Conservation (phyloP, 177 flowering plant genomes). For the Tripterygium wilfordii region DNA sequence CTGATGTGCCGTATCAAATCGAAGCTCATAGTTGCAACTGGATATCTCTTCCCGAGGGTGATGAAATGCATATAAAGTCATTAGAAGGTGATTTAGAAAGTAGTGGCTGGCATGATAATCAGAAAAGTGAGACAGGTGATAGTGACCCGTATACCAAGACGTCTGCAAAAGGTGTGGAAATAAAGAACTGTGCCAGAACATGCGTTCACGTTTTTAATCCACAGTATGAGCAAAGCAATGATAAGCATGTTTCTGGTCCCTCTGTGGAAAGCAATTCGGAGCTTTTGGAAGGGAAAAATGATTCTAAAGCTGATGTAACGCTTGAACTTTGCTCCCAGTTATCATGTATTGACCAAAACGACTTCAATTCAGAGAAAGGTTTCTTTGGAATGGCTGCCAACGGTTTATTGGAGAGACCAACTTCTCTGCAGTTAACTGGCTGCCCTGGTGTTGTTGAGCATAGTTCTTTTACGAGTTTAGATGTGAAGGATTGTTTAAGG, state of each 20-base stretch:
- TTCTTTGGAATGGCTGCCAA: conserved; percentile 13
- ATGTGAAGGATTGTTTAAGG: conserved; percentile 8
- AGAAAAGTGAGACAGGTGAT: neutral
- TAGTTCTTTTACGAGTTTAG: conserved; percentile 13
- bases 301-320: conserved; percentile 1
- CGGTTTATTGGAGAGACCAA: conserved; percentile 16
- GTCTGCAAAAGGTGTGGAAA: neutral
- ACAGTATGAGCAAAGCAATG: conserved; percentile 3
- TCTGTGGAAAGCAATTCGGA: conserved; percentile 1
- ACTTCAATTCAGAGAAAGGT: conserved; percentile 14
- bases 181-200: neutral
- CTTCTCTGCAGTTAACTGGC: conserved; percentile 16
- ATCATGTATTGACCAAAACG: conserved; percentile 12
- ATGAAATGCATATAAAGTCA: conserved; percentile 1
- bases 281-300: conserved; percentile 11
- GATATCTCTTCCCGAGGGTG: neutral
- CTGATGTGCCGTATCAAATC: too few relatives aligned
- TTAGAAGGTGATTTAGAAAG: conserved; percentile 2
- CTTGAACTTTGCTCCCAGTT: conserved; percentile 1
- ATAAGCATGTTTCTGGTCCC: neutral
- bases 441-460: conserved; percentile 5
- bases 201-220: neutral
- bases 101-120: neutral
- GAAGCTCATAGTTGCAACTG: conserved; percentile 3
- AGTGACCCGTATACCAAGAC: neutral